These are phyloP conservation scores for Epichloe elymi DNA, from an alignment of 2,329 filamentous ascomycete species.

Conservation along the genomic window DNA sequence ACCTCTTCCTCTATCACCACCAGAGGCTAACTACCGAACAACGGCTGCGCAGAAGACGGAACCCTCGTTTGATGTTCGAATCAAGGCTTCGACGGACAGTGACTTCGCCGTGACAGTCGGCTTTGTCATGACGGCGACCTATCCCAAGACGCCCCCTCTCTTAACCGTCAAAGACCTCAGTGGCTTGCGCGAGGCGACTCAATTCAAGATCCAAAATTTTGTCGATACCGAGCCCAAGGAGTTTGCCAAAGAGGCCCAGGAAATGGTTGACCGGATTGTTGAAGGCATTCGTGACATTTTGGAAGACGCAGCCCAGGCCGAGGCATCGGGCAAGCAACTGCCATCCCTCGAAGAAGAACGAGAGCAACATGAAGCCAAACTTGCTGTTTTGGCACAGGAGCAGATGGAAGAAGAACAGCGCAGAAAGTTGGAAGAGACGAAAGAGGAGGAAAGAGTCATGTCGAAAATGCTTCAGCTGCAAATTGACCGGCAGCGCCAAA, in stretches of 20 bases:
- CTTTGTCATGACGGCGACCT: slow-evolving; percentile 77
- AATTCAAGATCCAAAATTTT: slow-evolving; percentile 54
- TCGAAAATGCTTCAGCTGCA: slow-evolving; percentile 62
- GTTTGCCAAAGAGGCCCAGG: slow-evolving; percentile 38
- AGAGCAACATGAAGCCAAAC: slow-evolving; percentile 63
- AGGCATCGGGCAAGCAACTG: slow-evolving; percentile 60
- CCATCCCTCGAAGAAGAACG: slow-evolving; percentile 85
- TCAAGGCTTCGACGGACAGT: slow-evolving; percentile 61
- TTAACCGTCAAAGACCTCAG: slow-evolving; percentile 53
- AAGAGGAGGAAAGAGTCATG: slow-evolving; percentile 58
- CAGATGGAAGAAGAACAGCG: slow-evolving; percentile 39
- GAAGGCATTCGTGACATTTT: slow-evolving; percentile 61
- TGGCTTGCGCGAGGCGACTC: slow-evolving; percentile 55
- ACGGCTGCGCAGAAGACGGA: slow-evolving; percentile 52
- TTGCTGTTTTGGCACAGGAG: slow-evolving; percentile 46
- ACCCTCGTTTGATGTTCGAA: slow-evolving; percentile 65
- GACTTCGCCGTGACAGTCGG: slow-evolving; percentile 59
- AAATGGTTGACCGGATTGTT: slow-evolving; percentile 53
- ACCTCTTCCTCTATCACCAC: slow-evolving; percentile 5
- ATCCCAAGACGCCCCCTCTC: slow-evolving; percentile 71
- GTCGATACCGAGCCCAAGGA: slow-evolving; percentile 44
- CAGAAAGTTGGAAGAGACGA: slow-evolving; percentile 40
- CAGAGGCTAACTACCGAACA: neutral
- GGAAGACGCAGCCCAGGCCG: slow-evolving; percentile 72
- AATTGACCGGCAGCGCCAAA: slow-evolving; percentile 51